Conservation (phyloP, 306 rosid species). For the Trichosanthes cucumerina region DNA sequence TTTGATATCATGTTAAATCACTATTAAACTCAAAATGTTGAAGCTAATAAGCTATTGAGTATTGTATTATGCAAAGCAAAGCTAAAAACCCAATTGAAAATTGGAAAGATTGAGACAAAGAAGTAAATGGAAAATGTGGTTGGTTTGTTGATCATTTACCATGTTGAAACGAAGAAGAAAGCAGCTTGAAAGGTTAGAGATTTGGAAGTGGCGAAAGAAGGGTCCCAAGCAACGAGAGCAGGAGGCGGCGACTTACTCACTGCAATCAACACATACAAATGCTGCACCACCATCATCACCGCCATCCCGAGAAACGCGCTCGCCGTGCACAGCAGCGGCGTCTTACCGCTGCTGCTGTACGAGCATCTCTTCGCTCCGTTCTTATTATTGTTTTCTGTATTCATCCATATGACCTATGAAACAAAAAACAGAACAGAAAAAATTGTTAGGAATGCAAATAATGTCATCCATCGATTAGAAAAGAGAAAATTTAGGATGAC, state of each 20-base stretch:
- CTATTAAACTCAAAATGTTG: too few relatives aligned
- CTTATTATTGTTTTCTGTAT: slow-evolving; percentile 21
- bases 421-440: background rate
- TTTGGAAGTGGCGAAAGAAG: slow-evolving; percentile 42
- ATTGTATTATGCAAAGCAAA: background rate
- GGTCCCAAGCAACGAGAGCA: slow-evolving; percentile 41
- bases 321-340: slow-evolving; percentile 58
- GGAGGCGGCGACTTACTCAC: slow-evolving; percentile 59
- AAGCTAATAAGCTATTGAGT: too few relatives aligned
- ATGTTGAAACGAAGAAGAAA: slow-evolving; percentile 65
- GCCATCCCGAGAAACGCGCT: slow-evolving; percentile 73
- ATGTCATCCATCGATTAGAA: background rate
- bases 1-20: too few relatives aligned
- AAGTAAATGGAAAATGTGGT: background rate
- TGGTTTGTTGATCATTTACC: slow-evolving; percentile 30
- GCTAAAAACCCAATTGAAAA: background rate
- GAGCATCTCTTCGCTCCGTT: slow-evolving; percentile 41
- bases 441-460: background rate
- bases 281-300: slow-evolving; percentile 47
- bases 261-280: slow-evolving; percentile 59
- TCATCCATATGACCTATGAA: slow-evolving; percentile 51
- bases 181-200: slow-evolving; percentile 60
- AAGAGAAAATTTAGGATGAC: too few relatives aligned
- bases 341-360: slow-evolving; percentile 68
- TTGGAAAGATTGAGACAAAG: background rate